Evolutionary conservation across 1,284 basidiomycete genomes (phyloP).

Genomic region (Amylostereum areolatum): DNA sequence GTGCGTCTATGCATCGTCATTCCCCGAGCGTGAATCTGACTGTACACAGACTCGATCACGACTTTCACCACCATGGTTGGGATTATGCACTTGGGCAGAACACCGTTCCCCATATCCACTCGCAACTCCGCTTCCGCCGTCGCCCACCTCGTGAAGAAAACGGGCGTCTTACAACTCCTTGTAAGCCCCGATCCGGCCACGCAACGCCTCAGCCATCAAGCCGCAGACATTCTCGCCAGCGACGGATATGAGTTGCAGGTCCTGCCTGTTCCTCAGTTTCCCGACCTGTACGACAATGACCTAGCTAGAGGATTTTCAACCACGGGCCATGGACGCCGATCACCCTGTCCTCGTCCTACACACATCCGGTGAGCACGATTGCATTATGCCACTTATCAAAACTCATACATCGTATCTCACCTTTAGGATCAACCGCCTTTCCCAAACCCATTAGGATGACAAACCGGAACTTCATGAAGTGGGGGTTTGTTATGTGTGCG

Average conservation of each 20-base stretch:
- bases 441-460: constrained; percentile 22
- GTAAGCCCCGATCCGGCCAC: constrained; percentile 21
- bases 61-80: constrained; percentile 23
- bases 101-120: constrained; percentile 31
- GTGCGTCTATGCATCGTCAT: neutral
- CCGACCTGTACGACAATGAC: neutral
- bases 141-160: constrained; percentile 27
- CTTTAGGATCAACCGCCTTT: constrained; percentile 23
- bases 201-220: constrained; percentile 14
- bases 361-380: neutral
- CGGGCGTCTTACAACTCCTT: constrained; percentile 20
- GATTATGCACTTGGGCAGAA: constrained; percentile 22
- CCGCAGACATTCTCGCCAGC: constrained; percentile 3
- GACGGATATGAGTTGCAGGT: constrained; percentile 6
- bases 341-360: neutral
- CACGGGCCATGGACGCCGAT: neutral
- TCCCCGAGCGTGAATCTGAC: constrained; percentile 13
- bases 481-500: constrained; percentile 11
- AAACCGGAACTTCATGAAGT: constrained; percentile 12
- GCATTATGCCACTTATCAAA: no score
- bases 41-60: constrained; percentile 25
- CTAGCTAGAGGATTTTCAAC: neutral
- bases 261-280: constrained; percentile 4
- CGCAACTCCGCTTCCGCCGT: constrained; percentile 31
- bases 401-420: no score